phyloP scores from a whole-genome alignment of 2,329 filamentous ascomycete species.

The Colletotrichum spinosum region DNA sequence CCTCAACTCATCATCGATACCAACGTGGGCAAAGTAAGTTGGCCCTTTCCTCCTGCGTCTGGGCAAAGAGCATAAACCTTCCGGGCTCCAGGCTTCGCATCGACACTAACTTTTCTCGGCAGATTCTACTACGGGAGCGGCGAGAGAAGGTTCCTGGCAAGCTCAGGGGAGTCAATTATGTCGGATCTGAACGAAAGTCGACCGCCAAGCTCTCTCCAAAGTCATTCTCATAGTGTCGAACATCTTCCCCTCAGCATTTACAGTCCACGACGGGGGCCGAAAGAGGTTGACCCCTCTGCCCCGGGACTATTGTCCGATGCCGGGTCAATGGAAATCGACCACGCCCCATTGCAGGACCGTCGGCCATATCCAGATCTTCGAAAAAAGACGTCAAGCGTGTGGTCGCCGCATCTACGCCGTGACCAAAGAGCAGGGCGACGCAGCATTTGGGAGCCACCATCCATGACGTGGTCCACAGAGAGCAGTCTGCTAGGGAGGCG shows the following conservation, averaged over 20 bases:
- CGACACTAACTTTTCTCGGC: slow-evolving; percentile 41
- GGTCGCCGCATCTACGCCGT: slow-evolving; percentile 78
- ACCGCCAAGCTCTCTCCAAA: slow-evolving; percentile 57
- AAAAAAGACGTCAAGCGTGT: slow-evolving; percentile 71
- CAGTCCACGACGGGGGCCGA: slow-evolving; percentile 58
- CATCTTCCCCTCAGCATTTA: slow-evolving; percentile 58
- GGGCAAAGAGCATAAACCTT: not conserved
- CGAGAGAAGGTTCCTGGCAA: slow-evolving; percentile 65
- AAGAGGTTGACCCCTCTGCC: slow-evolving; percentile 48
- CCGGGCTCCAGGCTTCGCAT: not conserved
- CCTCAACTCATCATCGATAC: slow-evolving; percentile 58
- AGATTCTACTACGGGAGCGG: slow-evolving; percentile 79
- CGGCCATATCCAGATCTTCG: slow-evolving; percentile 46
- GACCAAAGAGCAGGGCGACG: slow-evolving; percentile 70
- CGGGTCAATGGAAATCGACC: slow-evolving; percentile 59
- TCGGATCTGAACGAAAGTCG: slow-evolving; percentile 62
- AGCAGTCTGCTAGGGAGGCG: slow-evolving; percentile 72
- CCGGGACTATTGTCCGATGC: slow-evolving; percentile 44
- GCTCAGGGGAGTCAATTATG: slow-evolving; percentile 58
- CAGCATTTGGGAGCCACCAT: slow-evolving; percentile 80
- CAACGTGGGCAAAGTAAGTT: slow-evolving; percentile 65
- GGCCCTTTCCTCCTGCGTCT: not conserved
- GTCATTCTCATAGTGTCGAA: slow-evolving; percentile 63
- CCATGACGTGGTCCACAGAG: slow-evolving; percentile 72
- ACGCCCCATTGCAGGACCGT: slow-evolving; percentile 41